These are phyloP conservation scores for Santalum album DNA, from an alignment of 164 flowering plant genomes.

Conservation along the genomic window DNA sequence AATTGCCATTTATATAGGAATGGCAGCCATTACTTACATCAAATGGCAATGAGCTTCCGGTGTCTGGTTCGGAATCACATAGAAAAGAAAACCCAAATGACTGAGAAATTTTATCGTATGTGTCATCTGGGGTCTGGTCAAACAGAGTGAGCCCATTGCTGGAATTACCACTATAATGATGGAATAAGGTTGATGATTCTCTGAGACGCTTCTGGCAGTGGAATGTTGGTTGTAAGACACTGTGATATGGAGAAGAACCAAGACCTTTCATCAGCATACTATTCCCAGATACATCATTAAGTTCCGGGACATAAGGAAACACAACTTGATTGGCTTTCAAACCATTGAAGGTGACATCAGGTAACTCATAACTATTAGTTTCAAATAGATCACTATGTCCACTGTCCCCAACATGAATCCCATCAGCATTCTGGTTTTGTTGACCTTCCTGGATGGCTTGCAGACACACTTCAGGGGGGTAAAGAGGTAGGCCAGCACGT, in stretches of 20 bases:
- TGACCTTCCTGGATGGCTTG: conserved; percentile 42
- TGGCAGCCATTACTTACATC: conserved; percentile 49
- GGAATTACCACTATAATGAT: conserved; percentile 22
- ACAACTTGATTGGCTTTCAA: conserved; percentile 34
- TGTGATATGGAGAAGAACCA: conserved; percentile 34
- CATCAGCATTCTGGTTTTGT: conserved; percentile 23
- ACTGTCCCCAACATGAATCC: conserved; percentile 20
- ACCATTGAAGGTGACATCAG: conserved; percentile 45
- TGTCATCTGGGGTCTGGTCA: conserved; percentile 36
- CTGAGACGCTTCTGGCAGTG: conserved; percentile 48
- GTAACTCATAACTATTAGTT: conserved; percentile 35
- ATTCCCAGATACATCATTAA: conserved; percentile 36
- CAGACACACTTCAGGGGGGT: conserved; percentile 64
- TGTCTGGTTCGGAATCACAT: conserved; percentile 25
- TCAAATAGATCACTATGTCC: conserved; percentile 36
- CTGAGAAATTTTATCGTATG: conserved; percentile 23
- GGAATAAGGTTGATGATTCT: conserved; percentile 28
- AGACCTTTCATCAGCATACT: conserved; percentile 33
- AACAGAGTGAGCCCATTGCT: conserved; percentile 25
- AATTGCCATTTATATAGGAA: conserved; percentile 71
- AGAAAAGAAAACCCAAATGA: conserved; percentile 39
- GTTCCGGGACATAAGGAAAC: conserved; percentile 32
- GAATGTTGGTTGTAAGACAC: conserved; percentile 23
- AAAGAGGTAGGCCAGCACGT: conserved; percentile 88
- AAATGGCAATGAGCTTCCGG: conserved; percentile 17